Evolutionary conservation across 192 early-diverging fungal species (phyloP).

Genomic region (Backusella circina): DNA sequence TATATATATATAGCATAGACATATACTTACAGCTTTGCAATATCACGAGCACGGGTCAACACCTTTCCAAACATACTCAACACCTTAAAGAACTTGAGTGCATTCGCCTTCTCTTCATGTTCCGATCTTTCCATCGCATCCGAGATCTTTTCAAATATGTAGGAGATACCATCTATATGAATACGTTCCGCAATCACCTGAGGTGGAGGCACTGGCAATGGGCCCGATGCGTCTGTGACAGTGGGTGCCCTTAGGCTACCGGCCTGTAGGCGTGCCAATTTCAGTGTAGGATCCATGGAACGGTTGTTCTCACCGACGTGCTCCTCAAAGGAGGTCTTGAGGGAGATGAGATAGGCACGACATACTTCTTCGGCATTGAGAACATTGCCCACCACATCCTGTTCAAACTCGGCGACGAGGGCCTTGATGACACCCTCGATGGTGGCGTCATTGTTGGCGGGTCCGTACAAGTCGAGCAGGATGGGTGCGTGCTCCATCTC

Average conservation of each 20-base stretch:
- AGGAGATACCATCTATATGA: slow-evolving; percentile 38
- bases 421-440: slow-evolving; percentile 45
- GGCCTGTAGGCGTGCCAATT: slow-evolving; percentile 33
- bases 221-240: not conserved
- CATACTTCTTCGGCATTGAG: slow-evolving; percentile 29
- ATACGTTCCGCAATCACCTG: slow-evolving; percentile 32
- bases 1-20: not conserved
- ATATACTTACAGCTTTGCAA: slow-evolving; percentile 38
- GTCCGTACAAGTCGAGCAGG: slow-evolving; percentile 37
- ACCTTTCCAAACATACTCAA: slow-evolving; percentile 35
- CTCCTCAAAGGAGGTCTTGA: slow-evolving; percentile 32
- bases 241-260: not conserved
- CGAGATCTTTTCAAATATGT: slow-evolving; percentile 27
- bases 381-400: slow-evolving; percentile 12
- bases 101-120: slow-evolving; percentile 9
- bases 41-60: slow-evolving; percentile 28
- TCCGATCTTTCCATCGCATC: slow-evolving; percentile 10
- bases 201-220: not conserved
- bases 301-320: slow-evolving; percentile 17
- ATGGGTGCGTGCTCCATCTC: slow-evolving; percentile 24
- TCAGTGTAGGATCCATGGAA: slow-evolving; percentile 32
- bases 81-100: slow-evolving; percentile 47
- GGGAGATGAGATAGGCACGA: slow-evolving; percentile 32
- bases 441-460: slow-evolving; percentile 25
- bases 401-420: slow-evolving; percentile 37